phyloP scores from a whole-genome alignment of 371 early-diverging fungal species.

The Fennellomyces sp. region DNA sequence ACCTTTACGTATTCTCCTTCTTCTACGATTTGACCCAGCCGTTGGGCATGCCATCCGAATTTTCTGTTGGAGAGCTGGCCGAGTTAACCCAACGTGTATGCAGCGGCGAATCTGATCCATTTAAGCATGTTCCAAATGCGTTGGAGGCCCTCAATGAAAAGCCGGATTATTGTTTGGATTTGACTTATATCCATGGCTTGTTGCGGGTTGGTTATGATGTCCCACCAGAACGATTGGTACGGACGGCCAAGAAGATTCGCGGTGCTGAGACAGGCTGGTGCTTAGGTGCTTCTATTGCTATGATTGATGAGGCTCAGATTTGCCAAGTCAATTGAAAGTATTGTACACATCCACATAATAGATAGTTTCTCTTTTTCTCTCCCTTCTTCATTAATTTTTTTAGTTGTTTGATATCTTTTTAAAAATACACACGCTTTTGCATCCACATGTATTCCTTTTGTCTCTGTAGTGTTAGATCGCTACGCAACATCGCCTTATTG shows the following conservation, averaged over 20 bases:
- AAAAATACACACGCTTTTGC: too few species aligned
- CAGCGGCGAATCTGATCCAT: conserved; percentile 42
- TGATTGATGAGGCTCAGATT: conserved; percentile 57
- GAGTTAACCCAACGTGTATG: conserved; percentile 71
- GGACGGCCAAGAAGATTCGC: conserved; percentile 88
- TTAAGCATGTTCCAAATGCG: conserved; percentile 42
- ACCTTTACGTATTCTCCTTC: conserved; percentile 93
- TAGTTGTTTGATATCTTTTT: not conserved
- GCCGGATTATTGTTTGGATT: conserved; percentile 84
- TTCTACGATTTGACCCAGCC: conserved; percentile 90
- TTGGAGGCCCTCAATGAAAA: conserved; percentile 43
- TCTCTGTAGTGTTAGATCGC: too few species aligned
- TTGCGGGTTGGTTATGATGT: conserved; percentile 85
- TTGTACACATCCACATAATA: not conserved
- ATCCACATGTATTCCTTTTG: too few species aligned
- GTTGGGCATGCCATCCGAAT: conserved; percentile 66
- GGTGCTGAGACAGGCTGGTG: conserved; percentile 96
- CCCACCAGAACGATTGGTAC: conserved; percentile 68
- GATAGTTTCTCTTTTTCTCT: not conserved
- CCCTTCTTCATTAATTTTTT: not conserved
- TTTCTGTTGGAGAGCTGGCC: conserved; percentile 67
- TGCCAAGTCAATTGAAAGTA: conserved; percentile 21
- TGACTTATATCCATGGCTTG: conserved; percentile 84
- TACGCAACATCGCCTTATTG: too few species aligned
- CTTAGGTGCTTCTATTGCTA: conserved; percentile 88